Conservation (phyloP, 1,139 yeast species). For the Waltiozyma sp. region DNA sequence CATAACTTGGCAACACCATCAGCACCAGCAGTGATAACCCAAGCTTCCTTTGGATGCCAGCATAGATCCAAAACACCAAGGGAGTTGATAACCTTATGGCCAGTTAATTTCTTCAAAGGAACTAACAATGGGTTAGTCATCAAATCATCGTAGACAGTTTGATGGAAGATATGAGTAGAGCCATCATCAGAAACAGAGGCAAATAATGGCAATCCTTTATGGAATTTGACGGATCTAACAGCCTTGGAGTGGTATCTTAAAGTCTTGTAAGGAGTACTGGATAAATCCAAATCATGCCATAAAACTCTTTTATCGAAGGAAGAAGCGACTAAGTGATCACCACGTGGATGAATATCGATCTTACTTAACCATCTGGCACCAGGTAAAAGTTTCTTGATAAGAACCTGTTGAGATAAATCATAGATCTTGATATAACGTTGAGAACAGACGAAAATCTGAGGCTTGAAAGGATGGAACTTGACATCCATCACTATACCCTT, state of each 20-base stretch:
- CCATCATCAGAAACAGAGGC: slow-evolving; percentile 98
- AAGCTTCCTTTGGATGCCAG: slow-evolving; percentile 98
- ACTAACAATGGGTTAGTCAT: slow-evolving; percentile 93
- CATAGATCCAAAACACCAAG: slow-evolving; percentile 82
- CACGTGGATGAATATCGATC: slow-evolving; percentile 91
- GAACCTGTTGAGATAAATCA: slow-evolving; percentile 76
- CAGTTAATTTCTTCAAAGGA: slow-evolving; percentile 87
- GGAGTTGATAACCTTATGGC: slow-evolving; percentile 74
- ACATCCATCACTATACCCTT: slow-evolving; percentile 95
- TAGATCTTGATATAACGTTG: slow-evolving; percentile 87
- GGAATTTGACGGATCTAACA: slow-evolving; percentile 80
- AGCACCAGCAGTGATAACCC: slow-evolving; percentile 98
- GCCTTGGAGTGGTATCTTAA: slow-evolving; percentile 92
- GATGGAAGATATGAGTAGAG: slow-evolving; percentile 86
- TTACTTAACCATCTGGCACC: slow-evolving; percentile 93
- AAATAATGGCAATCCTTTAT: slow-evolving; percentile 78
- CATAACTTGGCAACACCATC: slow-evolving; percentile 94
- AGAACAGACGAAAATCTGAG: slow-evolving; percentile 87
- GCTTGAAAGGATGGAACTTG: slow-evolving; percentile 92
- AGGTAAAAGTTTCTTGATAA: slow-evolving; percentile 78
- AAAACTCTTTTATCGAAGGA: slow-evolving; percentile 91
- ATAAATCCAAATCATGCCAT: slow-evolving; percentile 94
- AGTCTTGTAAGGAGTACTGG: slow-evolving; percentile 88
- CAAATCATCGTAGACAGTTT: slow-evolving; percentile 90
- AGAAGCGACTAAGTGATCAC: slow-evolving; percentile 86